Base-by-base conservation (phyloP, 768 basidiomycete genomes). In the Xanthoconium purpureum region DNA sequence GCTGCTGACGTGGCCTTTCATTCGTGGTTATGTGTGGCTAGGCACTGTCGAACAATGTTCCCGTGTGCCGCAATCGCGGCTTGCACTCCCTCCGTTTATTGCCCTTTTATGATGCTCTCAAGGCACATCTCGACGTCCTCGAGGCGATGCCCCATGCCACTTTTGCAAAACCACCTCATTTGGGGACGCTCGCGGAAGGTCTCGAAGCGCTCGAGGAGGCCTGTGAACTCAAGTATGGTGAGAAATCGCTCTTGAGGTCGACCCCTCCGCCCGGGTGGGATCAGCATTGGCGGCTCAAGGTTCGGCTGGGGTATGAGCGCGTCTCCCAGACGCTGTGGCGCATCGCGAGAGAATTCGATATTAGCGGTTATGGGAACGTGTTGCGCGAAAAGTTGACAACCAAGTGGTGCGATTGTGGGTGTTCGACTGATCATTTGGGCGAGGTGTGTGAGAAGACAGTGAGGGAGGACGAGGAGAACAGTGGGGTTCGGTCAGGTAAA, bases 391-490 rank as follows among this genome's bases (percentile, higher is more conserved):
- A 89, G 70, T 69, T 89, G 50, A 84, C 83, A 13, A 79, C 77
- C 5, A 89, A 88, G 62, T 89, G 88, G 88, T 89, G 88, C 65
- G 87, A 88, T 56, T 89, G 88, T 70, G 88, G 88, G 2, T 89
- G 88, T 66, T 88, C 87, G 47, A 88, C 88, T 29, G 88, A 88
- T 66, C 87, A 89, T 64, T 73, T 89, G 13, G 84, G 86, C 1
- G 87, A 89, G 66, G 88, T 89, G 15, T 89, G 88, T 59, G 88
- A 89, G 73, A 77, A 78, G 54, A 86, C 85, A 9, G 87, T 88
- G 33, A 69, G 85, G 47, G 83, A 86, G 65, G 87, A 87, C 30
- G 88, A 88, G 62, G 81, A 83, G 61, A 84, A 83, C 54, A 80
- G 75, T 39, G 77, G 83, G 1, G 77, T 81, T 0, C 66, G 84